Percentiles rank a stretch among this genome's conserved stretches.
phyloP scores from a whole-genome alignment of 768 basidiomycete species.

The Lanmaoa rubissima region DNA sequence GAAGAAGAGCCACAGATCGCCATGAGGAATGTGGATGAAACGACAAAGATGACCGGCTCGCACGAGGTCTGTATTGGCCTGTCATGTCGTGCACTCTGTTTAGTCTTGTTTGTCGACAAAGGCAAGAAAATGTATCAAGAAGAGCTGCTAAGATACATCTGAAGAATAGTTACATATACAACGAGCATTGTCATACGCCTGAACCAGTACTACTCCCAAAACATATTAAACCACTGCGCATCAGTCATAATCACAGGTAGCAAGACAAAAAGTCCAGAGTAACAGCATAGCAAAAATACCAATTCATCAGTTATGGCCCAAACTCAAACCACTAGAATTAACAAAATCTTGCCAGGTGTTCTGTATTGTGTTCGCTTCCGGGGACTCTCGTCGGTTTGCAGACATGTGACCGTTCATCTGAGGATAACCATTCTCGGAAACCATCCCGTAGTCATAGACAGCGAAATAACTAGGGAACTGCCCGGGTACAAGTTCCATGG shows the following conservation, averaged over 20 bases:
- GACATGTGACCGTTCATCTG: conserved; percentile 41
- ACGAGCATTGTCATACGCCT: conserved; percentile 3
- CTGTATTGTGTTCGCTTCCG: conserved; percentile 57
- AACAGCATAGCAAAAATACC: background rate
- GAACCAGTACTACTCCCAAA: conserved; percentile 2
- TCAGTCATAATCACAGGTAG: conserved; percentile 1
- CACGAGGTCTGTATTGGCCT: background rate
- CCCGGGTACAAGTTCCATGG: conserved; percentile 33
- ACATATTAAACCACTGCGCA: conserved; percentile 9
- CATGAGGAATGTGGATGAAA: conserved; percentile 36
- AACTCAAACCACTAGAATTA: conserved; percentile 24
- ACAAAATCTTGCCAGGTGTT: conserved; percentile 67
- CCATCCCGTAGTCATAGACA: conserved; percentile 66
- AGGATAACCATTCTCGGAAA: conserved; percentile 30
- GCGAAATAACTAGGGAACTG: conserved; percentile 70
- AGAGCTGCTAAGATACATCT: conserved; percentile 14
- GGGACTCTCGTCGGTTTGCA: conserved; percentile 41
- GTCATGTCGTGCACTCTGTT: conserved; percentile 16
- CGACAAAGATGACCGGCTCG: background rate
- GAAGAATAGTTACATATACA: conserved; percentile 21
- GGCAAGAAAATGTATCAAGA: conserved; percentile 14
- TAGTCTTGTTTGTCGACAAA: conserved; percentile 21
- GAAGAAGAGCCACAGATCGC: conserved; percentile 56
- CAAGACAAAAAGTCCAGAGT: conserved; percentile 9
- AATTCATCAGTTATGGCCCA: conserved; percentile 14